Evolutionary conservation across 352 stramenopile species (phyloP), one percentile per base, ranked within the genome.

Genomic region (Saprolegnia diclina): DNA sequence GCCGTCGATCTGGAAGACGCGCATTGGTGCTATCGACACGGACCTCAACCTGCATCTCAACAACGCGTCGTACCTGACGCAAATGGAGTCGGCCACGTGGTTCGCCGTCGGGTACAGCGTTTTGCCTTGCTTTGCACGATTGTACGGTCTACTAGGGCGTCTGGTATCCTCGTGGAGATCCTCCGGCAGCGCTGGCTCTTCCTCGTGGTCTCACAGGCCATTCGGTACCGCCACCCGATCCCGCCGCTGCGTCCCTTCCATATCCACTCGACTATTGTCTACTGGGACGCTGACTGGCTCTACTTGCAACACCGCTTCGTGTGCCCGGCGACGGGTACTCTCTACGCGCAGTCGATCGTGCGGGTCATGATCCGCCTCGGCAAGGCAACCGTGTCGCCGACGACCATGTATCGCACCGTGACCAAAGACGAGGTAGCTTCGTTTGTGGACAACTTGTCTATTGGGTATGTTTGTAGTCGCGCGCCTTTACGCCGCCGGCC

Each of bases 71-170:
- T 90, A 87, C 71, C 84, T 88, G 50, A 80, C 77, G 52, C 81
- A 80, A 56, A 88, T 90, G 80, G 82, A 90, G 74, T 73, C 85
- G 46, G 77, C 82, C 7, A 85, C 86, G 67, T 88, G 80, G 79
- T 88, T 86, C 57, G 78, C 76, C 66, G 87, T 79, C 63, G 81
- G 79, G 73, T 83, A 77, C 38, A 7, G 14, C 14, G 38, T 14
- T 16, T 7, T 45, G 7, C 38, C 7, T 45, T 45, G 38, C 7
- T 53, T 53, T 6, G 18, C 21, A 6, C 18, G 2, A 7, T 6
- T 56, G 11, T 4, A 29, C 21, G 5, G 50, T 56, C 11, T 56
- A 6, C 5, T 35, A 56, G 50, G 2, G 26, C 50, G 21, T 37
- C 21, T 1, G 50, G 50, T 19, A 37, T 56, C 26, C 50, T 56